These are phyloP conservation scores for Lophiotrema nucula DNA, from an alignment of 495 filamentous ascomycete genomes.

Conservation along the genomic window DNA sequence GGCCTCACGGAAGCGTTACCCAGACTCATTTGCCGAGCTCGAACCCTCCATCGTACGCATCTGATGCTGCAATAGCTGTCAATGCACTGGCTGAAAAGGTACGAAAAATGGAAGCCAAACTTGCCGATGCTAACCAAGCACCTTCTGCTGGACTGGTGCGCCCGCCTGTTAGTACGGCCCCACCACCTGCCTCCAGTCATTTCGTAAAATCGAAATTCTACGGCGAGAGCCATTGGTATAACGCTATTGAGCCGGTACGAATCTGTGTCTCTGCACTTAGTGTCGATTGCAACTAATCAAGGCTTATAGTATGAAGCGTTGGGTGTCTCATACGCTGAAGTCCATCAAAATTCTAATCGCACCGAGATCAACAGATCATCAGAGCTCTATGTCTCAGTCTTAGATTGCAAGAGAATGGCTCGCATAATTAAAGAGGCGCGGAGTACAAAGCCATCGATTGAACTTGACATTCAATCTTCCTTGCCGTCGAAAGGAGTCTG, in stretches of 20 bases:
- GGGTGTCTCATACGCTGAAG: not conserved
- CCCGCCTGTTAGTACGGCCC: not conserved
- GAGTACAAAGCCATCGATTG: not conserved
- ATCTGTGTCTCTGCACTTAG: not conserved
- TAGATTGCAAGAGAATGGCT: conserved; percentile 20
- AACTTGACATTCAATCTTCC: not conserved
- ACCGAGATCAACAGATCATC: conserved; percentile 10
- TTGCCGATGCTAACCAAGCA: not conserved
- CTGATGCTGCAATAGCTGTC: not conserved
- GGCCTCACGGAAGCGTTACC: not conserved
- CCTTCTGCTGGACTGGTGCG: too few relatives aligned
- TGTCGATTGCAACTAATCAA: not conserved
- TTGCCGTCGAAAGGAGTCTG: conserved; percentile 1
- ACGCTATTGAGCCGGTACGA: conserved; percentile 16
- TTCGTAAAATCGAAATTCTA: conserved; percentile 25
- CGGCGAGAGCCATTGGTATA: conserved; percentile 21
- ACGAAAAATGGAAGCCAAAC: not conserved
- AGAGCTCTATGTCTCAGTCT: conserved; percentile 1
- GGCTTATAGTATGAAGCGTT: conserved; percentile 14
- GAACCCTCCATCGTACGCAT: not conserved
- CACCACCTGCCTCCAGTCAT: not conserved
- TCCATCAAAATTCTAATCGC: not conserved
- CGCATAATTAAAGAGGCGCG: conserved; percentile 8
- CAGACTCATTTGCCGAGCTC: not conserved
- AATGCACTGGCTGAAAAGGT: conserved; percentile 2